Percentiles rank a stretch among this genome's conserved stretches.
phyloP scores from a whole-genome alignment of 2,329 filamentous ascomycete genomes.

The Dryadomyces quercivorus region DNA sequence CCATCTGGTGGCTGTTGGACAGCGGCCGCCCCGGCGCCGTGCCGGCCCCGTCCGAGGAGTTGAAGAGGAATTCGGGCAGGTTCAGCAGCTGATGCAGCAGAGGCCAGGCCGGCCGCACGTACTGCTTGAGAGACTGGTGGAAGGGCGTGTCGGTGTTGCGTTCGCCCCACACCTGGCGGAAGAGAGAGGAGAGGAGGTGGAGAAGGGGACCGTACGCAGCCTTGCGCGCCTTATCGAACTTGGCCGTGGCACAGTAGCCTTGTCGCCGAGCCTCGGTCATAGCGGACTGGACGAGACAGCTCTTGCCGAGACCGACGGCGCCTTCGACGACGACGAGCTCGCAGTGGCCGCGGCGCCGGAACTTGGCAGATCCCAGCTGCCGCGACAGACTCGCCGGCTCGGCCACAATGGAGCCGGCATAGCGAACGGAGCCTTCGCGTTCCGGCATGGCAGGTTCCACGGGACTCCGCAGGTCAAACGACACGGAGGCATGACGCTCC shows the following conservation, averaged over 20 bases:
- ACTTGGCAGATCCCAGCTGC: constrained; percentile 44
- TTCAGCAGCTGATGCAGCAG: constrained; percentile 49
- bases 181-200: constrained; percentile 52
- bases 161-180: constrained; percentile 57
- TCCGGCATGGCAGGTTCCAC: constrained; percentile 32
- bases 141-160: constrained; percentile 52
- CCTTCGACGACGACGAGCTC: constrained; percentile 52
- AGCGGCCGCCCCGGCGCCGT: not conserved
- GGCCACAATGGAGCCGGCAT: constrained; percentile 21
- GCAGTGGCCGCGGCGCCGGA: constrained; percentile 48
- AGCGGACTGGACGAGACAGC: constrained; percentile 50
- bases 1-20: not conserved
- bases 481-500: constrained; percentile 40
- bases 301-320: constrained; percentile 52
- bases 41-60: constrained; percentile 4
- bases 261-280: constrained; percentile 46
- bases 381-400: constrained; percentile 40
- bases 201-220: constrained; percentile 52
- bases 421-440: constrained; percentile 25
- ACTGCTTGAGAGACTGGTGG: constrained; percentile 48
- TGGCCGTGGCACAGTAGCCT: constrained; percentile 54
- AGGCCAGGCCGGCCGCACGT: constrained; percentile 52
- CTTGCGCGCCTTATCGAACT: constrained; percentile 50
- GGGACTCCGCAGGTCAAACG: constrained; percentile 33
- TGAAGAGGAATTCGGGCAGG: constrained; percentile 56